Percentiles rank a stretch among this genome's conserved stretches.
Evolutionary conservation across 1,284 basidiomycete species (phyloP).

Genomic region (Tilletia indica): DNA sequence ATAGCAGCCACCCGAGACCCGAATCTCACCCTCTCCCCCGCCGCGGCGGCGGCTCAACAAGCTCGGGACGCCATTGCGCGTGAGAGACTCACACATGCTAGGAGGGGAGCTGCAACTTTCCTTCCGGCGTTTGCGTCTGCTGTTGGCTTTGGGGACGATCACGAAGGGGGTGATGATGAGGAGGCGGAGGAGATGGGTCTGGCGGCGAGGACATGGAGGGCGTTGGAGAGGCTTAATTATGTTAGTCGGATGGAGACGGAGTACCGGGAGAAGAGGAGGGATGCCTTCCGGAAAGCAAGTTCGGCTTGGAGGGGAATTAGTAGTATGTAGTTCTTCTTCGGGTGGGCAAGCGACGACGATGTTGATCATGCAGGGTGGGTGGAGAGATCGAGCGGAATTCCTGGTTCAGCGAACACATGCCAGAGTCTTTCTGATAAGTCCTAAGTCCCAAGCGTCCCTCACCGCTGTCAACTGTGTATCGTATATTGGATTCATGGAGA

Average conservation of each 20-base stretch:
- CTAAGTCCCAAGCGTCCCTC: no score
- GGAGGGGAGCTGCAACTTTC: not conserved
- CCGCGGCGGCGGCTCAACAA: not conserved
- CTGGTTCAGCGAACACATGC: no score
- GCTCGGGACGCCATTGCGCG: conserved; percentile 4
- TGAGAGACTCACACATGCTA: not conserved
- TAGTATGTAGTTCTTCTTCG: no score
- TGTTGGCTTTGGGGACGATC: not conserved
- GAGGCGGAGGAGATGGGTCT: not conserved
- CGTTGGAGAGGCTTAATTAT: not conserved
- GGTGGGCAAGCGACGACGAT: no score
- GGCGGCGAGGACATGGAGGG: not conserved
- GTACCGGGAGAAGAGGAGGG: conserved; percentile 48
- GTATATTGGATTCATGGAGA: no score
- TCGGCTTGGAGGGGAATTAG: no score
- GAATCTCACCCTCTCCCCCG: no score
- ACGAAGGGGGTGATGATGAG: not conserved
- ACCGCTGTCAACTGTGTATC: no score
- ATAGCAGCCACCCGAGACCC: not conserved
- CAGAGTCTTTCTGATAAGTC: no score
- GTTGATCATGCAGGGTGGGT: no score
- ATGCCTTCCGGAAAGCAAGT: conserved; percentile 52
- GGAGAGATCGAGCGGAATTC: no score
- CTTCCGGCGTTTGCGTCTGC: not conserved
- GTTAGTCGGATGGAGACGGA: conserved; percentile 27